A percentile compares a stretch with the other conserved stretches of the same genome.
These are phyloP conservation scores for Aspergillus campestris DNA, from an alignment of 495 filamentous ascomycete species.

Conservation along the genomic window DNA sequence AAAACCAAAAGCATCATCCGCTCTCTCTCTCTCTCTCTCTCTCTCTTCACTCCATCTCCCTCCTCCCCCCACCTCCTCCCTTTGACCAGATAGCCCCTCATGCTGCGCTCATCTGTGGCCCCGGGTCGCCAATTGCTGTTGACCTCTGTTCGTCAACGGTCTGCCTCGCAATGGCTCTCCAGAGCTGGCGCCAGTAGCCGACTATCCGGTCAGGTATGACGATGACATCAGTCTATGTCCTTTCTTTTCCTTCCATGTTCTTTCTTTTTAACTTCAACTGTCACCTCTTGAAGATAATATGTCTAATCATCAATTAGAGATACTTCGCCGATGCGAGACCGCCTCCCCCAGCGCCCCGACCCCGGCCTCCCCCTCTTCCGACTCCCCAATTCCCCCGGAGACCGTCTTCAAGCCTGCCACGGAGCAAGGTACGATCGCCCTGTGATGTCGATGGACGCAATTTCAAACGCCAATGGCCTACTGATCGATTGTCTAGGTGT, in stretches of 20 bases:
- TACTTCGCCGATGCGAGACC: slow-evolving; percentile 38
- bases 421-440: slow-evolving; percentile 34
- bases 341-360: slow-evolving; percentile 27
- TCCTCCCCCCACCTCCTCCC: slow-evolving; percentile 19
- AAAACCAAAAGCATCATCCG: no score
- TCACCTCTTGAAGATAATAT: no score
- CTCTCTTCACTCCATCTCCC: slow-evolving; percentile 25
- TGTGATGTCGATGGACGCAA: slow-evolving; percentile 6
- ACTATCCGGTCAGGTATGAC: slow-evolving; percentile 37
- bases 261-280: neutral
- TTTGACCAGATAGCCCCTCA: slow-evolving; percentile 35
- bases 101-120: slow-evolving; percentile 43
- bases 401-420: slow-evolving; percentile 52
- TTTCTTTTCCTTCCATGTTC: neutral
- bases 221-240: slow-evolving; percentile 2
- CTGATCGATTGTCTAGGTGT: slow-evolving; percentile 17
- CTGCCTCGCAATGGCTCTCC: slow-evolving; percentile 39
- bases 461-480: slow-evolving; percentile 8
- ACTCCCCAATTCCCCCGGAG: slow-evolving; percentile 50
- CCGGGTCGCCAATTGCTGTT: slow-evolving; percentile 38
- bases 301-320: slow-evolving; percentile 16
- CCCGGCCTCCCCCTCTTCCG: slow-evolving; percentile 38
- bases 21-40: slow-evolving; percentile 24
- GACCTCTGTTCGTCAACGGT: slow-evolving; percentile 34
- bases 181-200: slow-evolving; percentile 36